Evolutionary conservation across 441 rosid species (phyloP).

Genomic region (Adansonia gregorii): DNA sequence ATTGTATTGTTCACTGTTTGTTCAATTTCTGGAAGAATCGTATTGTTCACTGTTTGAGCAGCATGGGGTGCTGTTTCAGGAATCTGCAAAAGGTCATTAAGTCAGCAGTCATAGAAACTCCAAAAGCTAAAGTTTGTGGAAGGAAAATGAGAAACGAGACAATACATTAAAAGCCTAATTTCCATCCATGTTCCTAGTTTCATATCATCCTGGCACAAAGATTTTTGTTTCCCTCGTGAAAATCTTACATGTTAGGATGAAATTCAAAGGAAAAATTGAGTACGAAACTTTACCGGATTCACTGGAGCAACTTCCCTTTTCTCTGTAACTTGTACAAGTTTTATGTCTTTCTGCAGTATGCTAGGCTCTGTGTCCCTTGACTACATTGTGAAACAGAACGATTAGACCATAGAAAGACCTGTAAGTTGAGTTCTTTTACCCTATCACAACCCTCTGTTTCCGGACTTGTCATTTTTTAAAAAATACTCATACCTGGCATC

Average conservation of each 20-base stretch:
- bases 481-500: background rate
- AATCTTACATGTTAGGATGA: background rate
- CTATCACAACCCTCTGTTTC: background rate
- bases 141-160: background rate
- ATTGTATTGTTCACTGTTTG: constrained; percentile 5
- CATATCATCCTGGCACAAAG: background rate
- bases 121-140: background rate
- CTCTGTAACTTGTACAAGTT: constrained; percentile 28
- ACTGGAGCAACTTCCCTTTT: constrained; percentile 22
- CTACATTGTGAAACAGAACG: constrained; percentile 22
- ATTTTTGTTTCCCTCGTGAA: background rate
- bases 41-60: constrained; percentile 1
- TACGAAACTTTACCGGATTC: constrained; percentile 21
- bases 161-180: constrained; percentile 8
- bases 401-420: constrained; percentile 7
- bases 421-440: background rate
- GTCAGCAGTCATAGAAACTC: background rate
- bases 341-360: constrained; percentile 17
- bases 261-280: background rate
- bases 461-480: background rate
- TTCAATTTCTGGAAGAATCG: background rate
- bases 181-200: background rate
- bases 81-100: constrained; percentile 22
- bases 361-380: constrained; percentile 10
- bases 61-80: constrained; percentile 3